A percentile compares a stretch with the other conserved stretches of the same genome.
Evolutionary conservation across 179 eudicot genomes (phyloP).

Genomic region (Amaranthus tricolor): DNA sequence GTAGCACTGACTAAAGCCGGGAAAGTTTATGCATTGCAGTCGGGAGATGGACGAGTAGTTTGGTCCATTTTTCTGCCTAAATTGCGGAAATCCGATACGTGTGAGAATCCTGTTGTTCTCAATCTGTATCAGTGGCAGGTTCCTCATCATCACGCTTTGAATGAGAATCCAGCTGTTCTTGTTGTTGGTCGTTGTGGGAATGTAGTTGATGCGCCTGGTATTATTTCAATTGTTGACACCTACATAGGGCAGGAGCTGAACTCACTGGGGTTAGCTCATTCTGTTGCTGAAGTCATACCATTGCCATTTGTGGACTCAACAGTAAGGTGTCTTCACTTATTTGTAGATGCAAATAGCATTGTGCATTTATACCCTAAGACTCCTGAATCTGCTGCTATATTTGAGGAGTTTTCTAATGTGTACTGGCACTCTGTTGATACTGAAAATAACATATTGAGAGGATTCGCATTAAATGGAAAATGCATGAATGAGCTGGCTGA

Average conservation of each 20-base stretch:
- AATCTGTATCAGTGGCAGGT: slow-evolving; percentile 89
- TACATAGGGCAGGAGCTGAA: slow-evolving; percentile 73
- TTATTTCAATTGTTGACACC: slow-evolving; percentile 76
- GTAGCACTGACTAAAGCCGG: slow-evolving; percentile 86
- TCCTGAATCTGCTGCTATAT: slow-evolving; percentile 68
- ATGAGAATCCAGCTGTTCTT: slow-evolving; percentile 88
- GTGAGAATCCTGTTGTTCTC: slow-evolving; percentile 63
- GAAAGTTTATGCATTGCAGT: slow-evolving; percentile 87
- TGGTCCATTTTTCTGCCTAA: slow-evolving; percentile 77
- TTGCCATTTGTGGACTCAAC: slow-evolving; percentile 83
- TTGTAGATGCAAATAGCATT: slow-evolving; percentile 55
- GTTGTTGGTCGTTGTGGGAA: slow-evolving; percentile 83
- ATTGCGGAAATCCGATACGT: slow-evolving; percentile 65
- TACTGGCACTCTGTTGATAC: slow-evolving; percentile 94
- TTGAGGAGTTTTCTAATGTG: slow-evolving; percentile 65
- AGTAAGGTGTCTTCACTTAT: slow-evolving; percentile 81
- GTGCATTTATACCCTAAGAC: slow-evolving; percentile 83
- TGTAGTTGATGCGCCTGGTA: slow-evolving; percentile 58
- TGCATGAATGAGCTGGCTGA: slow-evolving; percentile 44
- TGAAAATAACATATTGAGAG: slow-evolving; percentile 64
- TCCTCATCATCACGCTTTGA: slow-evolving; percentile 97
- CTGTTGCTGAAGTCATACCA: slow-evolving; percentile 76
- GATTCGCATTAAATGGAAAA: slow-evolving; percentile 59
- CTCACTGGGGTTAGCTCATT: slow-evolving; percentile 48
- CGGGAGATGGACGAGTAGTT: slow-evolving; percentile 94